Percentiles rank a stretch among this genome's conserved stretches.
These are phyloP conservation scores for Trichosporon sp. DNA, from an alignment of 1,284 basidiomycete genomes.

Conservation along the genomic window DNA sequence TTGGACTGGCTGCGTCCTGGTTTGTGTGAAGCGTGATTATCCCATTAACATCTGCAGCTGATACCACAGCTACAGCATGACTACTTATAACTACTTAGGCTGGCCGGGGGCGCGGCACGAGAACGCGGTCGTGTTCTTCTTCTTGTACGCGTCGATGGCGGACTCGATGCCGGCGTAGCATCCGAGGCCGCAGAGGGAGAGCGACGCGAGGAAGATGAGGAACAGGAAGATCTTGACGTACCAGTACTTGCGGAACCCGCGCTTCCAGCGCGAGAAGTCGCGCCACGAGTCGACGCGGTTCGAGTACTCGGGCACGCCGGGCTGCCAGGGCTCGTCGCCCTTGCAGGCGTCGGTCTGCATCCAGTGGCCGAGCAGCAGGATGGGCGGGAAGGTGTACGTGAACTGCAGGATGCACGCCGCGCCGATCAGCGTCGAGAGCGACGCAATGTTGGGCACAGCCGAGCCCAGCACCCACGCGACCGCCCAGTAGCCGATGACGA, in stretches of 20 bases:
- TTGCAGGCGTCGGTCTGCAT: constrained; percentile 20
- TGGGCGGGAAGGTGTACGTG: constrained; percentile 20
- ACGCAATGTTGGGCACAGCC: constrained; percentile 59
- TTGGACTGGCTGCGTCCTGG: too few relatives aligned
- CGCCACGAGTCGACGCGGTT: constrained; percentile 21
- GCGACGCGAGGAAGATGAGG: constrained; percentile 8
- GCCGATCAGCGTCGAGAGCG: constrained; percentile 57
- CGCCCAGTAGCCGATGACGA: constrained; percentile 36
- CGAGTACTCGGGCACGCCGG: constrained; percentile 15
- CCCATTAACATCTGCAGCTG: neutral
- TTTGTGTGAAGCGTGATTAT: neutral
- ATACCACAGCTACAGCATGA: neutral
- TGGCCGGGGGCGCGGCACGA: constrained; percentile 16
- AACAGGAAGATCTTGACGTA: constrained; percentile 17
- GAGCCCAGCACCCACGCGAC: constrained; percentile 59
- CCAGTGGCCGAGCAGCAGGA: constrained; percentile 22
- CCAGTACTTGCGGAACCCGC: constrained; percentile 20
- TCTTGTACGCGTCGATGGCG: constrained; percentile 12
- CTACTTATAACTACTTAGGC: constrained; percentile 7
- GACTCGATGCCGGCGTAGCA: constrained; percentile 20
- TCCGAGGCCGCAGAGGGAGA: constrained; percentile 14
- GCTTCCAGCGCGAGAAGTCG: constrained; percentile 19
- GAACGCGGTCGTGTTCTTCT: constrained; percentile 11
- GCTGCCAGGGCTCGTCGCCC: constrained; percentile 18
- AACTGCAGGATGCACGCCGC: constrained; percentile 31